Evolutionary conservation across 257 asterid species (phyloP).

Genomic region (Forsythia suspensa): DNA sequence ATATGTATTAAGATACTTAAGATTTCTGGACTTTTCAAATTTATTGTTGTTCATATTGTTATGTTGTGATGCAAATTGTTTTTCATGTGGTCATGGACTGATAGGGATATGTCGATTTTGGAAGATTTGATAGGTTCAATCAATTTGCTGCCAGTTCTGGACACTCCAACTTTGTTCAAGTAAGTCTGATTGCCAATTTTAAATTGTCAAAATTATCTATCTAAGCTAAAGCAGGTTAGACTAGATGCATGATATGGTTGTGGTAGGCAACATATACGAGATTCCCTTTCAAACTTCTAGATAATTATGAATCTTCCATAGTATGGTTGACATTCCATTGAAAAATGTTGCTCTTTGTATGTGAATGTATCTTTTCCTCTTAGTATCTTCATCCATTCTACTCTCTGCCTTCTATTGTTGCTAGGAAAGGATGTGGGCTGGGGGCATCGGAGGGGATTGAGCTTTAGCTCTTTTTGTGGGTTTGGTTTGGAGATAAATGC

Average conservation of each 20-base stretch:
- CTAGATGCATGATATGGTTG: not conserved
- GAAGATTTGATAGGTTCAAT: conserved; percentile 78
- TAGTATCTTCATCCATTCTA: not conserved
- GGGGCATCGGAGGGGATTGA: no score
- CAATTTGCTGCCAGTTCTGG: conserved; percentile 69
- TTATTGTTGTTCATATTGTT: conserved; percentile 17
- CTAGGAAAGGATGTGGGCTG: no score
- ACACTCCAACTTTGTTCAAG: conserved; percentile 68
- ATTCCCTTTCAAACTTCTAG: not conserved
- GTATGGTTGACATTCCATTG: not conserved
- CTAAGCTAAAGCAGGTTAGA: not conserved
- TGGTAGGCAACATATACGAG: not conserved
- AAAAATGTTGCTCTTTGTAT: not conserved
- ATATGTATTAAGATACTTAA: not conserved
- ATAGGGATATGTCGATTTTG: conserved; percentile 93
- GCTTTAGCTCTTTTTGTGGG: not conserved
- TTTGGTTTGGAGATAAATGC: not conserved
- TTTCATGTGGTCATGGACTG: conserved; percentile 21
- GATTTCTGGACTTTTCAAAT: not conserved
- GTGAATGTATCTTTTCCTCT: not conserved
- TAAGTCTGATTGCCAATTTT: conserved; percentile 29
- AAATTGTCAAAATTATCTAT: conserved; percentile 12
- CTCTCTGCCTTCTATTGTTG: not conserved
- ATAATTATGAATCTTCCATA: not conserved
- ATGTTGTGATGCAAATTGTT: conserved; percentile 22